phyloP scores from a whole-genome alignment of 257 asterid genomes.

The Sherardia arvensis region DNA sequence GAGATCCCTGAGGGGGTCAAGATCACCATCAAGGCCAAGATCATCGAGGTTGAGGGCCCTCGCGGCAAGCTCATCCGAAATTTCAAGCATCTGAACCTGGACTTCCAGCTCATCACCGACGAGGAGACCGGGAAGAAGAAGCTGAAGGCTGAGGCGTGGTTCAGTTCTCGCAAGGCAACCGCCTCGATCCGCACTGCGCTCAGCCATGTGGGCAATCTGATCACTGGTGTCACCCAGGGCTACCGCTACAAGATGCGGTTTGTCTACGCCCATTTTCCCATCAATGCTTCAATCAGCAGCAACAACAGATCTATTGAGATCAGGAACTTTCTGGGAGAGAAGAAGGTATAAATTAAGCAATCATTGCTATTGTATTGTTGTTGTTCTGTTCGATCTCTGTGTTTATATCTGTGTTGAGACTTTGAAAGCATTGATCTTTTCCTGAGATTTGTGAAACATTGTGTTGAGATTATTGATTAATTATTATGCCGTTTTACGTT shows the following conservation, averaged over 20 bases:
- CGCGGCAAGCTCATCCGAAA: conserved; percentile 58
- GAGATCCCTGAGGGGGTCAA: conserved; percentile 74
- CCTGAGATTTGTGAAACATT: no score
- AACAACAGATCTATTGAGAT: conserved; percentile 60
- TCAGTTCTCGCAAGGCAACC: conserved; percentile 69
- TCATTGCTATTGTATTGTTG: no score
- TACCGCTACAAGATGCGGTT: conserved; percentile 88
- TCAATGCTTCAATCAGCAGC: conserved; percentile 57
- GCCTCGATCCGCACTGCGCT: conserved; percentile 82
- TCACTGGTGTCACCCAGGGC: conserved; percentile 69
- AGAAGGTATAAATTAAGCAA: conserved; percentile 53
- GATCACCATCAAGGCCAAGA: conserved; percentile 64
- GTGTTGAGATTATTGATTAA: no score
- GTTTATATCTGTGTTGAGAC: neutral
- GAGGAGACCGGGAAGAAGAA: conserved; percentile 58
- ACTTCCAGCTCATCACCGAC: conserved; percentile 65
- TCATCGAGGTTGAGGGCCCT: conserved; percentile 74
- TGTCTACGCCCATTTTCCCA: conserved; percentile 81
- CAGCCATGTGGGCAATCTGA: conserved; percentile 66
- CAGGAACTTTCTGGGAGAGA: conserved; percentile 83
- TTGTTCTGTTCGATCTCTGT: neutral
- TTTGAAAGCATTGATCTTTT: no score
- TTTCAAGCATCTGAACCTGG: conserved; percentile 73
- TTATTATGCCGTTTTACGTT: no score
- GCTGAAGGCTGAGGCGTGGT: conserved; percentile 82